Conservation (phyloP, 2,329 filamentous ascomycete genomes). For the Paracorniculantispora psalliotae region DNA sequence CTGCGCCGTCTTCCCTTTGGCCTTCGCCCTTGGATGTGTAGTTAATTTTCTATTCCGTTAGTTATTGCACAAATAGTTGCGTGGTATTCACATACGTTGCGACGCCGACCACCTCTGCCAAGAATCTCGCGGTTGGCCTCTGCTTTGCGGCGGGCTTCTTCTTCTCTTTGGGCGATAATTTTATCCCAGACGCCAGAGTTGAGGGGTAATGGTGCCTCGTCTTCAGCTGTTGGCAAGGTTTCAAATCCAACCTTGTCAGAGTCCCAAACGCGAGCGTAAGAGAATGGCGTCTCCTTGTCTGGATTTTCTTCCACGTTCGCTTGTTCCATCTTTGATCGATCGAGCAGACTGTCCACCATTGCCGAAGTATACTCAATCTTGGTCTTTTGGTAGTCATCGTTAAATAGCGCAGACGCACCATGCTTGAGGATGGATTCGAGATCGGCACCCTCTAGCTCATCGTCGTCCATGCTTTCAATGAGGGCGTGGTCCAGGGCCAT, state of each 20-base stretch:
- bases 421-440: conserved; percentile 83
- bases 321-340: conserved; percentile 75
- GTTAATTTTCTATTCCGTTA: conserved; percentile 27
- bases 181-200: conserved; percentile 80
- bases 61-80: neutral
- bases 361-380: conserved; percentile 77
- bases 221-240: conserved; percentile 51
- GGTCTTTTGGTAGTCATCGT: conserved; percentile 62
- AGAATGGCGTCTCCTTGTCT: conserved; percentile 74
- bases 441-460: conserved; percentile 74
- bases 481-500: conserved; percentile 93
- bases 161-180: conserved; percentile 79
- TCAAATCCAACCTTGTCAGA: conserved; percentile 69
- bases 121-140: conserved; percentile 66
- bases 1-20: neutral
- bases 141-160: conserved; percentile 67
- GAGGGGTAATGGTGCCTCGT: conserved; percentile 49
- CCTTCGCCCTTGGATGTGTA: conserved; percentile 21
- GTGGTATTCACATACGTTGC: conserved; percentile 31
- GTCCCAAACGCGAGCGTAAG: conserved; percentile 86
- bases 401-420: conserved; percentile 81
- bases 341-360: conserved; percentile 85
- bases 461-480: conserved; percentile 83
- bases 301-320: conserved; percentile 58
- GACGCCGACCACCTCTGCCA: conserved; percentile 76